Evolutionary conservation across 2,329 filamentous ascomycete species (phyloP).

Genomic region (Aureobasidium subglaciale): DNA sequence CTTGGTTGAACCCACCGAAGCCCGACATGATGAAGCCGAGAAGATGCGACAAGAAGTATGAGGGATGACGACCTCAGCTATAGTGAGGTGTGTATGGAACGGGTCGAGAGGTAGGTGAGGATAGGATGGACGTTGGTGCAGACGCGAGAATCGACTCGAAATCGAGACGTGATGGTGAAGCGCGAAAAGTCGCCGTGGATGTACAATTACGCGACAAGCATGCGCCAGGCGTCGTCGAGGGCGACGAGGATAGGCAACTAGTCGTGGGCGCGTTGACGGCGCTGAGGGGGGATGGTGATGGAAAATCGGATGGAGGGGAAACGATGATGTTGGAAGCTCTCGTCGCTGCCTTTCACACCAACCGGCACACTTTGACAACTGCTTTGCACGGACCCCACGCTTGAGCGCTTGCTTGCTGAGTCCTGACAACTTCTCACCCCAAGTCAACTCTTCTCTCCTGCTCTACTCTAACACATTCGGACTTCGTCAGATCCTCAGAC

Average conservation of each 20-base stretch:
- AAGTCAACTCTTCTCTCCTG: too few species aligned
- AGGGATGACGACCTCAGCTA: neutral
- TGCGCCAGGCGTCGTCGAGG: neutral
- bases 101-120: neutral
- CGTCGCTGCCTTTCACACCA: neutral
- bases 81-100: neutral
- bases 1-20: constrained; percentile 52
- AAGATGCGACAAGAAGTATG: neutral
- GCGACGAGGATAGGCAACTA: neutral
- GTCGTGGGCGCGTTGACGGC: neutral
- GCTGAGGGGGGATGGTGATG: neutral
- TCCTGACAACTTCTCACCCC: too few species aligned
- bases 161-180: neutral
- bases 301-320: neutral
- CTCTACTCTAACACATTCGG: too few species aligned
- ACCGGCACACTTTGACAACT: neutral
- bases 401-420: neutral
- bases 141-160: constrained; percentile 14
- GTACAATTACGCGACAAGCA: constrained; percentile 8
- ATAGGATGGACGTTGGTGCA: neutral
- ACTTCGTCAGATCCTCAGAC: too few species aligned
- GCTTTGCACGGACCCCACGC: neutral
- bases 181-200: constrained; percentile 10
- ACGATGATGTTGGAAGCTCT: constrained; percentile 6
- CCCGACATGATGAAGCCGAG: constrained; percentile 17